Percentiles rank a stretch among this genome's conserved stretches.
These are phyloP conservation scores for Leccinum fibrillosum DNA, from an alignment of 768 basidiomycete genomes.

Conservation along the genomic window DNA sequence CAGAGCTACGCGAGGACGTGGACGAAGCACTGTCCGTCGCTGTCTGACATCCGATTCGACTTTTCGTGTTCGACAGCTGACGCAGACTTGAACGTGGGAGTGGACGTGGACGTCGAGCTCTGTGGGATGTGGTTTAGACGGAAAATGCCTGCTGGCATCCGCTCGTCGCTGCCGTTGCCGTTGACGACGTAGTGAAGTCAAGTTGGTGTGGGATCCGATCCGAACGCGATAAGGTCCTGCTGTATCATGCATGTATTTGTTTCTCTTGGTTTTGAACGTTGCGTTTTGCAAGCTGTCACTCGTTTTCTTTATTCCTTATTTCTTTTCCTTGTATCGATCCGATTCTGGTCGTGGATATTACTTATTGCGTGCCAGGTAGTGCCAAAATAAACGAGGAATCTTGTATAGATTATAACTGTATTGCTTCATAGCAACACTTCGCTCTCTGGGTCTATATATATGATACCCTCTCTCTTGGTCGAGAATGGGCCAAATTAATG, in stretches of 20 bases:
- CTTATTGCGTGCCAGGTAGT: neutral
- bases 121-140: constrained; percentile 32
- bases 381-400: neutral
- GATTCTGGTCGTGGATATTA: neutral
- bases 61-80: constrained; percentile 28
- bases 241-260: neutral
- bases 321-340: neutral
- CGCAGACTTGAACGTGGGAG: constrained; percentile 26
- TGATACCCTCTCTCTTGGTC: neutral
- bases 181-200: neutral
- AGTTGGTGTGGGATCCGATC: neutral
- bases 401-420: neutral
- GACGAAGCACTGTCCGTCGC: constrained; percentile 27
- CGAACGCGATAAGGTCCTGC: neutral
- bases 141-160: constrained; percentile 7
- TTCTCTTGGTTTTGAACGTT: neutral
- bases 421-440: neutral
- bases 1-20: constrained; percentile 27
- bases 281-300: neutral
- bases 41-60: constrained; percentile 28
- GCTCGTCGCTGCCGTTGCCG: neutral
- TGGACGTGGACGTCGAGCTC: constrained; percentile 29
- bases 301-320: neutral
- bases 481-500: too few relatives aligned
- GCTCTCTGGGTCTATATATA: neutral